Evolutionary conservation across 257 asterid species (phyloP), one percentile per base, ranked within the genome.

Genomic region (Jacaranda copaia): DNA sequence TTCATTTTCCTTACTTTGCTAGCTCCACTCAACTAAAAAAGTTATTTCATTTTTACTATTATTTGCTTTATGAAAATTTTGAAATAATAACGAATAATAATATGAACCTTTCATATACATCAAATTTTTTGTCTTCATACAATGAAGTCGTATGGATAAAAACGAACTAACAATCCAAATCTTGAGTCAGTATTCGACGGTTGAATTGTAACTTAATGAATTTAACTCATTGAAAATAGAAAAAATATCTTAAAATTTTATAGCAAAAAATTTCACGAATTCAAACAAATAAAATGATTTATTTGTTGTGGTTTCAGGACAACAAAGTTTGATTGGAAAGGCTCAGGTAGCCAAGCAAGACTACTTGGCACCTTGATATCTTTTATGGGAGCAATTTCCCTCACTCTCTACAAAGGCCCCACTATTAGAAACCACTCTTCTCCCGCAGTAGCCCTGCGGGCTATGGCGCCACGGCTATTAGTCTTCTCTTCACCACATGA

Each of bases 331-430:
- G 85, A 85, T 42, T 87, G 92, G 93, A 85, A 62, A 75, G 85
- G 84, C 48, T 35, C 81, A 56, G 83, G 88, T 36, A 85, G 78
- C 81, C 86, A 70, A 68, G 94, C 91, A 75, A 87, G 88, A 87
- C 6, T 85, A 67, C 19, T 92, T 15, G 97, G 97, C 66, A 83
- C 83, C 3, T 49, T 88, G 43, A 88, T 87, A 80, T 88, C 94
- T 46, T 62, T 90, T 1, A 9, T 74, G 4, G 97, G 97, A 73
- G 93, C 92, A 75, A 15, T 84, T 42, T 82, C 88, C 18, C 75
- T 91, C 68, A 81, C 88, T 80, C 83, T 86, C 43, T 88, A 85
- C 80, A 86, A 63, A 68, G 97, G 97, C 19, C 93, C 92, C 15
- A 58, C 86, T 42, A 76, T 92, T 16, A 92, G 62, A 68, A 83